phyloP scores from a whole-genome alignment of 352 stramenopile species.

The Phytophthora sp. region DNA sequence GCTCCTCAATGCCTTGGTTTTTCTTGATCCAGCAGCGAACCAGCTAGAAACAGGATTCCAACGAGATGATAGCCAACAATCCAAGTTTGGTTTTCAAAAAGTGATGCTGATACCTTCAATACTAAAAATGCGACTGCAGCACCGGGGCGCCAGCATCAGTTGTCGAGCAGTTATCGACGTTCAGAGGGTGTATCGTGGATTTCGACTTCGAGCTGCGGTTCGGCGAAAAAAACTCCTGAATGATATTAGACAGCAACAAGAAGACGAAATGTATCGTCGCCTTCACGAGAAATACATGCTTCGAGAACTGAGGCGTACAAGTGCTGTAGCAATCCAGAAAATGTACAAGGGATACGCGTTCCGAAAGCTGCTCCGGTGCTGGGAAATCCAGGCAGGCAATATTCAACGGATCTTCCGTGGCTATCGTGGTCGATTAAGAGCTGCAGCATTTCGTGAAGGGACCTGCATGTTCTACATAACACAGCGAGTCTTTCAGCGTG shows the following conservation, averaged over 20 bases:
- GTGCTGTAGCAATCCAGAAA: slow-evolving; percentile 57
- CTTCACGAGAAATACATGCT: slow-evolving; percentile 47
- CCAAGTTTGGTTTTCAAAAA: slow-evolving; percentile 21
- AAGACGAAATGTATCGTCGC: slow-evolving; percentile 43
- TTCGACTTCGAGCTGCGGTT: slow-evolving; percentile 56
- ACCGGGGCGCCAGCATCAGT: slow-evolving; percentile 4
- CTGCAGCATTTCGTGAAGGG: slow-evolving; percentile 65
- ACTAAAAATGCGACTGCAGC: slow-evolving; percentile 50
- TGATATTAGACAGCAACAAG: slow-evolving; percentile 57
- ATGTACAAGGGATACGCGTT: slow-evolving; percentile 59
- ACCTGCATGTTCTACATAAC: slow-evolving; percentile 77
- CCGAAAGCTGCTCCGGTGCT: slow-evolving; percentile 39
- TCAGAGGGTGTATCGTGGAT: slow-evolving; percentile 64
- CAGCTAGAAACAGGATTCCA: background rate
- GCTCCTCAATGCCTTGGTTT: slow-evolving; percentile 53
- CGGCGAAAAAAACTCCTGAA: slow-evolving; percentile 50
- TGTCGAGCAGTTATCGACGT: slow-evolving; percentile 49
- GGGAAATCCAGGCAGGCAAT: slow-evolving; percentile 35
- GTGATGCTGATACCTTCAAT: slow-evolving; percentile 54
- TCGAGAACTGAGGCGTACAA: slow-evolving; percentile 54
- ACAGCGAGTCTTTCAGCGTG: slow-evolving; percentile 68
- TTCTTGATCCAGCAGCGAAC: slow-evolving; percentile 40
- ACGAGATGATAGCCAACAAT: background rate
- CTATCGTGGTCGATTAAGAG: slow-evolving; percentile 55
- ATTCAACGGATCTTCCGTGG: slow-evolving; percentile 71